phyloP scores from a whole-genome alignment of 2,329 filamentous ascomycete species.

The Lasiodiplodia gonubiensis region DNA sequence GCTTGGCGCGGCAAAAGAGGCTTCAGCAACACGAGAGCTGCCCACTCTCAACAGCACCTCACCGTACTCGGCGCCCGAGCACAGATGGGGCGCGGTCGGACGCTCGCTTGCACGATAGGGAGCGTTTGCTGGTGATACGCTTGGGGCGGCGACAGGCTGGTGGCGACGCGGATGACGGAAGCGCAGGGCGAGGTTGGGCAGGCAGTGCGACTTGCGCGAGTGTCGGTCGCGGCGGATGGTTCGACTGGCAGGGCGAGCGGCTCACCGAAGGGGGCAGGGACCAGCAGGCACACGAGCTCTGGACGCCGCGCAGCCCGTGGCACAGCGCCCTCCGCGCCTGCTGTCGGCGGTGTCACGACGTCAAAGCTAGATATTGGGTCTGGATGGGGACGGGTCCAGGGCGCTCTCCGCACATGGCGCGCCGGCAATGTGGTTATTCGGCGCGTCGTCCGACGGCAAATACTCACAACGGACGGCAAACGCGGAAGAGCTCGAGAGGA shows the following conservation, averaged over 20 bases:
- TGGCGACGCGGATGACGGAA: conserved; percentile 9
- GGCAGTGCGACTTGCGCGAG: conserved; percentile 11
- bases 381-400: too few relatives aligned
- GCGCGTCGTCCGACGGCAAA: not conserved
- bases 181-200: not conserved
- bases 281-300: conserved; percentile 17
- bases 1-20: conserved; percentile 16
- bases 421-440: not conserved
- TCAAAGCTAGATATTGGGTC: not conserved
- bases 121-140: conserved; percentile 7
- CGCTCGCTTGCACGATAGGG: conserved; percentile 7
- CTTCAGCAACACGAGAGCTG: conserved; percentile 15
- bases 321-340: conserved; percentile 1
- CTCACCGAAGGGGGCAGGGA: conserved; percentile 13
- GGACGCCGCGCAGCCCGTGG: not conserved
- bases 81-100: not conserved
- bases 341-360: conserved; percentile 16
- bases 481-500: not conserved
- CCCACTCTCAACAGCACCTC: conserved; percentile 5
- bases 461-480: not conserved
- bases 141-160: conserved; percentile 10
- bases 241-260: conserved; percentile 16
- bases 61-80: conserved; percentile 12
- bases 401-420: not conserved
- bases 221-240: not conserved